Conservation (phyloP, 2,329 filamentous ascomycete genomes). For the Parastagonospora avenae region DNA sequence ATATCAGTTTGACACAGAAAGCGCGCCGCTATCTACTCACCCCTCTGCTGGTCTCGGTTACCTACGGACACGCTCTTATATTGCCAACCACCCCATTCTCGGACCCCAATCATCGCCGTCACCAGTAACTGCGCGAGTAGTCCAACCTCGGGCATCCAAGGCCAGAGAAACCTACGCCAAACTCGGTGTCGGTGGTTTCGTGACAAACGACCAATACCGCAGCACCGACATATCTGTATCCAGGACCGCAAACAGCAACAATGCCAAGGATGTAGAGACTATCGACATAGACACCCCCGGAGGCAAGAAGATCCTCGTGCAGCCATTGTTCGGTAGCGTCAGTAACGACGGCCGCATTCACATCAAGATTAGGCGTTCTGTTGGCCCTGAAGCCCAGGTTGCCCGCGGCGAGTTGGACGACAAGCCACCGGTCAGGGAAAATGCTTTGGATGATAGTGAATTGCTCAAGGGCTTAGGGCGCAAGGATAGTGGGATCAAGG, state of each 20-base stretch:
- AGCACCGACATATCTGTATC: constrained; percentile 32
- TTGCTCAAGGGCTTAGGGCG: constrained; percentile 10
- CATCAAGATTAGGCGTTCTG: constrained; percentile 27
- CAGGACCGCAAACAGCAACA: constrained; percentile 19
- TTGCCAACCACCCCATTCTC: constrained; percentile 64
- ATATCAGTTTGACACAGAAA: constrained; percentile 41
- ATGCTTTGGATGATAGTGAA: constrained; percentile 3
- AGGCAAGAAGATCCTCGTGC: constrained; percentile 60
- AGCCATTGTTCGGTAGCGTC: constrained; percentile 50
- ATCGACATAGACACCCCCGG: constrained; percentile 52
- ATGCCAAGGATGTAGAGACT: constrained; percentile 36
- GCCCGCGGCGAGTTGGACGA: constrained; percentile 34
- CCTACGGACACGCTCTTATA: constrained; percentile 58
- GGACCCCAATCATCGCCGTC: constrained; percentile 61
- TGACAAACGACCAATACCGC: constrained; percentile 45
- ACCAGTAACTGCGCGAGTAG: constrained; percentile 63
- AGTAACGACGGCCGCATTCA: constrained; percentile 37
- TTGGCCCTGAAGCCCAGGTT: constrained; percentile 30
- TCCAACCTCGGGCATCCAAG: constrained; percentile 47
- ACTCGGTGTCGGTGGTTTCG: constrained; percentile 54
- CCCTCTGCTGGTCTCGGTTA: constrained; percentile 69
- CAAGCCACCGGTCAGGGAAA: constrained; percentile 21
- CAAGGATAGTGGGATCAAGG: constrained; percentile 18
- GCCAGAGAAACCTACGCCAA: constrained; percentile 33
- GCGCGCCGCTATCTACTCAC: constrained; percentile 62